phyloP scores from a whole-genome alignment of 2,329 filamentous ascomycete genomes.

The Huntiella moniliformis region DNA sequence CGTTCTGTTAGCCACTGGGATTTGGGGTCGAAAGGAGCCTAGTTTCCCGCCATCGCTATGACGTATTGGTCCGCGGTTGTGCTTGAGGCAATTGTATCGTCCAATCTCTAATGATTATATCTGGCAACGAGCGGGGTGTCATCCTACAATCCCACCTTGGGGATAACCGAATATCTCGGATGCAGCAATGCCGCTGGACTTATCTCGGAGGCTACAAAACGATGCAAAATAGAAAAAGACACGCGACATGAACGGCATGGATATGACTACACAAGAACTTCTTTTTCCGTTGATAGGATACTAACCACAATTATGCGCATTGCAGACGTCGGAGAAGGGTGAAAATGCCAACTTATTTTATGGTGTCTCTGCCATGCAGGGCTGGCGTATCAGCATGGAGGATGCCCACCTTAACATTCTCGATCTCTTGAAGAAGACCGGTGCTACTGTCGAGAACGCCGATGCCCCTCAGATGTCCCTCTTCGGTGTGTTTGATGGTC shows the following conservation, averaged over 20 bases:
- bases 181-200: no score
- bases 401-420: slow-evolving; percentile 83
- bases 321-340: slow-evolving; percentile 68
- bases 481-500: slow-evolving; percentile 95
- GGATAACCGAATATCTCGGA: no score
- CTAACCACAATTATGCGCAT: slow-evolving; percentile 8
- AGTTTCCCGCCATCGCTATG: not conserved
- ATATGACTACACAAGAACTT: no score
- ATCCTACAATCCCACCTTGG: not conserved
- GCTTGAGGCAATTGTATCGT: not conserved
- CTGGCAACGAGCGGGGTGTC: not conserved
- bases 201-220: no score
- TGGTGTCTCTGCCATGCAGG: slow-evolving; percentile 96
- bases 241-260: no score
- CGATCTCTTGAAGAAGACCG: slow-evolving; percentile 35
- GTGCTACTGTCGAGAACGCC: slow-evolving; percentile 33
- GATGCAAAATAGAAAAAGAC: no score
- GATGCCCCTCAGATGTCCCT: slow-evolving; percentile 66
- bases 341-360: slow-evolving; percentile 86
- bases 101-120: not conserved
- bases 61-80: not conserved
- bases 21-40: no score
- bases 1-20: no score
- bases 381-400: slow-evolving; percentile 99
- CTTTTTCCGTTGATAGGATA: not conserved